These are phyloP conservation scores for Aurantiochytrium sp. DNA, from an alignment of 108 stramenopile species.

Conservation along the genomic window DNA sequence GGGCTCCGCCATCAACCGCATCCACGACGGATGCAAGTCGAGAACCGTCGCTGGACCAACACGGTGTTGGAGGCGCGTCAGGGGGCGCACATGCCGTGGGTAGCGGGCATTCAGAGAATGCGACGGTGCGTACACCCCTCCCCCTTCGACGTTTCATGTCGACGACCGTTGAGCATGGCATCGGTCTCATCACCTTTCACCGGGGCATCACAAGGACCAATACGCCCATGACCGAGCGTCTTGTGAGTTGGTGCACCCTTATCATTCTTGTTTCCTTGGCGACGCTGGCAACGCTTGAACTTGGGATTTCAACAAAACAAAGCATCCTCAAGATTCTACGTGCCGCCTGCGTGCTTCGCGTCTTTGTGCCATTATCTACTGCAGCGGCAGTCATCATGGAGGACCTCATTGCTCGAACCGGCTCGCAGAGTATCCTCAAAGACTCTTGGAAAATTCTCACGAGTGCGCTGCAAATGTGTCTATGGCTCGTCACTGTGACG, in stretches of 20 bases:
- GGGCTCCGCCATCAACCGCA: too few relatives aligned
- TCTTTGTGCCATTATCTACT: neutral
- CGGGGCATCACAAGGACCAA: neutral
- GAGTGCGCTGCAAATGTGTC: neutral
- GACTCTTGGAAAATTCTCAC: neutral
- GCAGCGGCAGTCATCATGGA: neutral
- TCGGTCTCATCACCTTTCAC: neutral
- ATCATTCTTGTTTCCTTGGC: neutral
- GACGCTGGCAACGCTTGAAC: neutral
- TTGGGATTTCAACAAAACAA: neutral
- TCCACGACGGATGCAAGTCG: too few relatives aligned
- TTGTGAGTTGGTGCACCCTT: neutral
- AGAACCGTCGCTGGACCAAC: too few relatives aligned
- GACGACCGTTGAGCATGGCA: neutral
- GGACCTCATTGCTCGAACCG: neutral
- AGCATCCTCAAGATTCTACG: neutral
- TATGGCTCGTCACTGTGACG: neutral
- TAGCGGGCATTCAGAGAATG: neutral
- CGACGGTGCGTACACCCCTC: neutral
- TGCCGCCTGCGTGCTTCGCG: neutral
- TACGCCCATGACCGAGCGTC: neutral
- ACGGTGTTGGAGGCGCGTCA: too few relatives aligned
- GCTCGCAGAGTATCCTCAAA: neutral
- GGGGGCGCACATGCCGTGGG: neutral
- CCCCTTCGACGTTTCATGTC: neutral